Percentiles rank a stretch among this genome's conserved stretches.
Evolutionary conservation across 495 filamentous ascomycete species (phyloP).

Genomic region (Penicillium ucsense): DNA sequence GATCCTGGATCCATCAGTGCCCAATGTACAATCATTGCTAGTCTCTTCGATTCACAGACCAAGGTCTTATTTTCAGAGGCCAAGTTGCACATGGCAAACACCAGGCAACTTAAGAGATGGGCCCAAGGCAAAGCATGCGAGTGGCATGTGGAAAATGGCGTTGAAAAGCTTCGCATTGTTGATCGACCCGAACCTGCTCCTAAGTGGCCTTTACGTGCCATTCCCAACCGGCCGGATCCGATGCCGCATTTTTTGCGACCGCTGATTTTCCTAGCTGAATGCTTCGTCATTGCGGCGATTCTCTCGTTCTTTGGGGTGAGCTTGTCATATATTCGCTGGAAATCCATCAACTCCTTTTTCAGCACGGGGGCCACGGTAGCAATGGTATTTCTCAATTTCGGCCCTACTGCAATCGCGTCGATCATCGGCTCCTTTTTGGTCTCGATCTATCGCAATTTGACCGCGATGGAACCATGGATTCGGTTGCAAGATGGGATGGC

Average conservation of each 20-base stretch:
- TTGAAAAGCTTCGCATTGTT: slow-evolving; percentile 7
- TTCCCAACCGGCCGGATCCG: slow-evolving; percentile 2
- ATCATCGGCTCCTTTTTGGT: slow-evolving; percentile 14
- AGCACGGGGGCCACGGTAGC: slow-evolving; percentile 2
- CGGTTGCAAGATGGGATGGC: slow-evolving; percentile 9
- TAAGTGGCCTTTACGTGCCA: neutral
- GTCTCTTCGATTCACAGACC: slow-evolving; percentile 3
- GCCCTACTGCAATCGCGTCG: slow-evolving; percentile 15
- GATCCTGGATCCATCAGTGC: slow-evolving; percentile 14
- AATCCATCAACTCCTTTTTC: slow-evolving; percentile 4
- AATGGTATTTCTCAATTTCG: slow-evolving; percentile 9
- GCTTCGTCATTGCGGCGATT: slow-evolving; percentile 5
- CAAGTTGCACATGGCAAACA: slow-evolving; percentile 6
- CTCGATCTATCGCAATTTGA: slow-evolving; percentile 15
- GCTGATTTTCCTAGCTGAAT: slow-evolving; percentile 14
- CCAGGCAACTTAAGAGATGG: slow-evolving; percentile 15
- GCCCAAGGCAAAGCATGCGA: slow-evolving; percentile 9
- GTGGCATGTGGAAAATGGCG: slow-evolving; percentile 4
- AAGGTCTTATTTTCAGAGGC: slow-evolving; percentile 1
- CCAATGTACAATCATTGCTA: slow-evolving; percentile 10
- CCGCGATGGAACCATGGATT: slow-evolving; percentile 15
- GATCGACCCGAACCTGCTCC: neutral
- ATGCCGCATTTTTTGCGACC: slow-evolving; percentile 19
- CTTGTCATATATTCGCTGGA: slow-evolving; percentile 3
- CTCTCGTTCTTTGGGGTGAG: slow-evolving; percentile 8